Percentiles rank a stretch among this genome's conserved stretches.
phyloP scores from a whole-genome alignment of 192 early-diverging fungal species.

The Mortierella antarctica region DNA sequence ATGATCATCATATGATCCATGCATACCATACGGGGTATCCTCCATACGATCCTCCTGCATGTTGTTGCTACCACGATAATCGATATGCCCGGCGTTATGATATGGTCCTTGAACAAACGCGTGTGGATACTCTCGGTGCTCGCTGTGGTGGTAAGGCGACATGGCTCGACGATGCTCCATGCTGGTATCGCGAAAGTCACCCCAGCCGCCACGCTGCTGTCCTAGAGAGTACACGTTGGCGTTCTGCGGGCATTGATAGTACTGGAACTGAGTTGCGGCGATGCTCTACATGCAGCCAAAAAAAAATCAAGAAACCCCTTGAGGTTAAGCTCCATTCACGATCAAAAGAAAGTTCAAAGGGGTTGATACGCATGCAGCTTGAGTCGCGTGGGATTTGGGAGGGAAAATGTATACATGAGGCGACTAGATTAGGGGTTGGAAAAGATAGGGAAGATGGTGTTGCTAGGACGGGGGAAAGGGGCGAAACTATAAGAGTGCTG shows the following conservation, averaged over 20 bases:
- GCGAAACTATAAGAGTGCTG: no score
- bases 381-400: no score
- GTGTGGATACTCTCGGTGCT: slow-evolving; percentile 5
- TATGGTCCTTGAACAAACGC: slow-evolving; percentile 3
- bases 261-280: slow-evolving; percentile 37
- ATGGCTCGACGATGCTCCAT: slow-evolving; percentile 3
- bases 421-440: no score
- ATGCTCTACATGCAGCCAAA: slow-evolving; percentile 2
- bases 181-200: slow-evolving; percentile 2
- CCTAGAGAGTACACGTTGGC: slow-evolving; percentile 6
- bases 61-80: not conserved
- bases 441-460: no score
- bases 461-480: no score
- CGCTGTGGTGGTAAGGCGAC: slow-evolving; percentile 7
- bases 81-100: slow-evolving; percentile 5
- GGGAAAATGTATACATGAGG: no score
- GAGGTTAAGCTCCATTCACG: not conserved
- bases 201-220: slow-evolving; percentile 17
- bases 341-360: no score
- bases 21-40: not conserved
- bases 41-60: not conserved
- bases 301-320: not conserved
- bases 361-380: no score
- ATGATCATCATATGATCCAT: slow-evolving; percentile 3
- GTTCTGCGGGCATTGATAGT: slow-evolving; percentile 17